These are phyloP conservation scores for Camelina laxa DNA, from an alignment of 345 rosid genomes.

Conservation along the genomic window DNA sequence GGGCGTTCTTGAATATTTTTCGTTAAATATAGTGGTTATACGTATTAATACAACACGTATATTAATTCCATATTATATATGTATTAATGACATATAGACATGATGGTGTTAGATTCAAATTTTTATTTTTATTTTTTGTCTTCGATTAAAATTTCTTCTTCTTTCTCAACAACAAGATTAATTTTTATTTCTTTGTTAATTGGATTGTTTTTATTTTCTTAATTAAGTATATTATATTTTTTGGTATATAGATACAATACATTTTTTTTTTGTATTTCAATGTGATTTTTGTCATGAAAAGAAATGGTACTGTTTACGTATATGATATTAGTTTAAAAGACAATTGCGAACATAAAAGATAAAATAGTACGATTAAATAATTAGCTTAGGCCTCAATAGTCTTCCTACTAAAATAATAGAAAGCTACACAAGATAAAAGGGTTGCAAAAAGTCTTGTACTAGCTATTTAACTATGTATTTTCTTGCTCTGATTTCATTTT, in stretches of 20 bases:
- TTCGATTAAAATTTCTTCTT: background rate
- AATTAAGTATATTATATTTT: too few relatives aligned
- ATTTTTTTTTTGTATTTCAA: too few relatives aligned
- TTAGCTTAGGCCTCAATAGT: background rate
- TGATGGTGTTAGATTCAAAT: too few relatives aligned
- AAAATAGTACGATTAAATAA: background rate
- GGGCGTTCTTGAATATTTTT: background rate
- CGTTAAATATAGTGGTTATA: background rate
- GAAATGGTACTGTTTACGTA: too few relatives aligned
- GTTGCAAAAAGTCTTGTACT: background rate
- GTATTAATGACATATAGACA: too few relatives aligned
- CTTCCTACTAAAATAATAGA: background rate
- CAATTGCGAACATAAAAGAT: too few relatives aligned
- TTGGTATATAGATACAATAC: background rate
- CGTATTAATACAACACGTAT: background rate
- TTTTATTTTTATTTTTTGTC: too few relatives aligned
- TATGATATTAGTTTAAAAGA: too few relatives aligned
- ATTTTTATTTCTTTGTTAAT: background rate
- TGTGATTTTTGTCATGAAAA: too few relatives aligned
- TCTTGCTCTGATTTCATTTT: background rate
- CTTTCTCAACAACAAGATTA: background rate
- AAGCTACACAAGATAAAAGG: background rate
- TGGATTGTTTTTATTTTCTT: background rate
- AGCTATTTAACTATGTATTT: background rate
- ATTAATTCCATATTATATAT: background rate